These are phyloP conservation scores for Fusarium nanum DNA, from an alignment of 2,329 filamentous ascomycete species.

Conservation along the genomic window DNA sequence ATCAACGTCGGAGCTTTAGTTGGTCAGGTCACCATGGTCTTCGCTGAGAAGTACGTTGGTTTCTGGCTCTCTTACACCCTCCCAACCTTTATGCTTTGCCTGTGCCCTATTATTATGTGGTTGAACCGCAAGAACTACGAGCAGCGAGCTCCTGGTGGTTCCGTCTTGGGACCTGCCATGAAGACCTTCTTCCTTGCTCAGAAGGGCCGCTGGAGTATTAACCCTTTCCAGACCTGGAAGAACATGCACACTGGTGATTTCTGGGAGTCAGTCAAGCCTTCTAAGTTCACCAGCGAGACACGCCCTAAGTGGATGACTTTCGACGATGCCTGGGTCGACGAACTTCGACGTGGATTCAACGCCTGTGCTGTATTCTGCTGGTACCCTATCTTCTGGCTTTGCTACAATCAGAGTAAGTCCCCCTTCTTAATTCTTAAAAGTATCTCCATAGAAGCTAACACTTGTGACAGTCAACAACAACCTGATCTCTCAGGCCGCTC, in stretches of 20 bases:
- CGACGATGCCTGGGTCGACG: conserved; percentile 83
- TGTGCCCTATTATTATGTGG: conserved; percentile 72
- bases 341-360: conserved; percentile 74
- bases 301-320: conserved; percentile 80
- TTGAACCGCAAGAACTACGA: conserved; percentile 70
- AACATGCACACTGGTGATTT: conserved; percentile 68
- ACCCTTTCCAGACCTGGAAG: conserved; percentile 69
- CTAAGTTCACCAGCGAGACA: conserved; percentile 63
- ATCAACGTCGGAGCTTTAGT: conserved; percentile 77
- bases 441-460: conserved; percentile 21
- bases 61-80: conserved; percentile 79
- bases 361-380: conserved; percentile 77
- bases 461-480: conserved; percentile 64
- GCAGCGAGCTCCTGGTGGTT: conserved; percentile 70
- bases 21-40: conserved; percentile 75
- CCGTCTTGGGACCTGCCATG: conserved; percentile 73
- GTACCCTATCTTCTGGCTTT: conserved; percentile 71
- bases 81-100: conserved; percentile 72
- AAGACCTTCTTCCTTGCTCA: conserved; percentile 71
- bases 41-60: conserved; percentile 78
- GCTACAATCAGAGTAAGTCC: conserved; percentile 57
- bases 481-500: conserved; percentile 70
- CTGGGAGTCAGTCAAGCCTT: conserved; percentile 78
- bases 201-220: conserved; percentile 76
- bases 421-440: too few relatives aligned